These are phyloP conservation scores for Chrysosporium keratinophilum DNA, from an alignment of 2,329 filamentous ascomycete genomes.

Conservation along the genomic window DNA sequence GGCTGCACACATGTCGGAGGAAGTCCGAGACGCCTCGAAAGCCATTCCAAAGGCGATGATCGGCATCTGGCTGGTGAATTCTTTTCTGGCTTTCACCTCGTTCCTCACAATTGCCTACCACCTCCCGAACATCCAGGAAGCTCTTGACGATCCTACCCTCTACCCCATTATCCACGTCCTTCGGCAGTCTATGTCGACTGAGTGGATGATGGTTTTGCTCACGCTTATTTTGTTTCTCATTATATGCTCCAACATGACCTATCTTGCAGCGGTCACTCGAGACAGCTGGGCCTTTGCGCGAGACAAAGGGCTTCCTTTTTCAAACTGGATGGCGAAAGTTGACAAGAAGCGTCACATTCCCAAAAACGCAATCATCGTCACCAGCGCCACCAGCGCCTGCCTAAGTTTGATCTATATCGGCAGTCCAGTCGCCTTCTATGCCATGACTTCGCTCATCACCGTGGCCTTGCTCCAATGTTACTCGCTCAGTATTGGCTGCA, in stretches of 20 bases:
- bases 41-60: slow-evolving; percentile 42
- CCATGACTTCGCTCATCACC: slow-evolving; percentile 42
- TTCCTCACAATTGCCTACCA: slow-evolving; percentile 37
- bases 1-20: slow-evolving; percentile 36
- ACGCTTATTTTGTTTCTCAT: slow-evolving; percentile 35
- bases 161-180: slow-evolving; percentile 45
- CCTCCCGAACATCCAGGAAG: slow-evolving; percentile 32
- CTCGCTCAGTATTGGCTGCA: slow-evolving; percentile 25
- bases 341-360: slow-evolving; percentile 31
- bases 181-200: slow-evolving; percentile 35
- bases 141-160: slow-evolving; percentile 33
- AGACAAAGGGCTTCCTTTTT: slow-evolving; percentile 46
- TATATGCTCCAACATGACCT: slow-evolving; percentile 19
- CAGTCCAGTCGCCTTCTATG: slow-evolving; percentile 42
- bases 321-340: slow-evolving; percentile 37
- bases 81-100: slow-evolving; percentile 37
- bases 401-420: slow-evolving; percentile 45
- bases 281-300: slow-evolving; percentile 40
- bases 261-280: slow-evolving; percentile 34
- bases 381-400: slow-evolving; percentile 26
- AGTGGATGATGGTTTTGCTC: slow-evolving; percentile 36
- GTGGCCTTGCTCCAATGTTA: slow-evolving; percentile 38
- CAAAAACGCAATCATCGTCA: slow-evolving; percentile 30
- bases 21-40: slow-evolving; percentile 39
- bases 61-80: slow-evolving; percentile 39